These are phyloP conservation scores for Penicillium sp. DNA, from an alignment of 2,329 filamentous ascomycete genomes.

Conservation along the genomic window DNA sequence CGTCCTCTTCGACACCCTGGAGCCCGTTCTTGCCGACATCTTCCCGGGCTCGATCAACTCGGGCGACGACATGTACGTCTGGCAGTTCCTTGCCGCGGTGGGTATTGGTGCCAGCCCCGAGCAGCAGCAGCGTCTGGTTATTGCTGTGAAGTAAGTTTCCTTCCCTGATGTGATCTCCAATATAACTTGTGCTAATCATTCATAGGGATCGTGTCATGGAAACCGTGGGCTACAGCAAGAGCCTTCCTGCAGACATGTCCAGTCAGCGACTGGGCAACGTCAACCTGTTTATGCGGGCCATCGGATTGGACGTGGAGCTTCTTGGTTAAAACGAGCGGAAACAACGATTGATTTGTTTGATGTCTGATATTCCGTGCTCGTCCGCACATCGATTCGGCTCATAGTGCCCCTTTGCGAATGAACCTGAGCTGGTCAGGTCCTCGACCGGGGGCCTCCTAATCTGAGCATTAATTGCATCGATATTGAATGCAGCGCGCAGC, in stretches of 20 bases:
- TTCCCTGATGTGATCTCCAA: not conserved
- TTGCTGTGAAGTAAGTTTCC: constrained; percentile 74
- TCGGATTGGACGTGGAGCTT: constrained; percentile 92
- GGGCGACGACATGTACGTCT: constrained; percentile 92
- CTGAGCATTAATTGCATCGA: not conserved
- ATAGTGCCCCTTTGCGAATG: not conserved
- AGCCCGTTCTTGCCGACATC: constrained; percentile 77
- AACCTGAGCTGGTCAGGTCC: not conserved
- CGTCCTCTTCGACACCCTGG: constrained; percentile 79
- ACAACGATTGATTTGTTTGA: not conserved
- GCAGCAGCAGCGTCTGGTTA: constrained; percentile 89
- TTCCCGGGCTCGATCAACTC: constrained; percentile 91
- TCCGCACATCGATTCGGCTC: not conserved
- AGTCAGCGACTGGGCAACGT: constrained; percentile 83
- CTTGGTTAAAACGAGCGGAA: constrained; percentile 49
- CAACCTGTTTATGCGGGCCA: constrained; percentile 97
- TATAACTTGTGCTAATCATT: constrained; percentile 15
- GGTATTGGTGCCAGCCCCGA: constrained; percentile 90
- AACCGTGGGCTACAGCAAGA: constrained; percentile 85
- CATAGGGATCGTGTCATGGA: constrained; percentile 84
- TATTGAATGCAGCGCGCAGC: not conserved
- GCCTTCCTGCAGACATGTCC: constrained; percentile 80
- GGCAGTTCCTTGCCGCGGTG: constrained; percentile 95
- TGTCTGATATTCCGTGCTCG: not conserved
- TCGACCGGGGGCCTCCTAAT: not conserved